Evolutionary conservation across 1,139 yeast genomes (phyloP).

Genomic region (Hyphopichia pseudoburtonii): DNA sequence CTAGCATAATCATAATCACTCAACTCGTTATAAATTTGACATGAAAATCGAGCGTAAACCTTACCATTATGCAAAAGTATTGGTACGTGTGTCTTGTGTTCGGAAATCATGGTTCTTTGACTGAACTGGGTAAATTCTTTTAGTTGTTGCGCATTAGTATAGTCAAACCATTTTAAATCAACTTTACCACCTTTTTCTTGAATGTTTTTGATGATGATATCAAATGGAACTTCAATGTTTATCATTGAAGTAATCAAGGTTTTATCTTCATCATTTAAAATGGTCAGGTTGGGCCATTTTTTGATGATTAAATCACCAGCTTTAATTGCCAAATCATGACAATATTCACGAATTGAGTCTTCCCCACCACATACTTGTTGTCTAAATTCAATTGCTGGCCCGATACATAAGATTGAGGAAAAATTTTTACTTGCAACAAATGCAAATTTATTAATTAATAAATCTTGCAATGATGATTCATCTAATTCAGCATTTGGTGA

Average conservation of each 20-base stretch:
- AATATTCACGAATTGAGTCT: conserved; percentile 48
- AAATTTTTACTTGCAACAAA: conserved; percentile 38
- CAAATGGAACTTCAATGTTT: conserved; percentile 44
- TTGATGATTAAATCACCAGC: conserved; percentile 37
- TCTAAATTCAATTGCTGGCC: conserved; percentile 52
- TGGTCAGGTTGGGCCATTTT: conserved; percentile 36
- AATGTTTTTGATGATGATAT: conserved; percentile 10
- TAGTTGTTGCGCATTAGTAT: conserved; percentile 4
- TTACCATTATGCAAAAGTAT: conserved; percentile 39
- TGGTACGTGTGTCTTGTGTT: conserved; percentile 49
- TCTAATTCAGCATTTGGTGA: conserved; percentile 21
- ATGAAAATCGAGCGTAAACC: conserved; percentile 53
- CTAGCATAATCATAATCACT: conserved; percentile 52
- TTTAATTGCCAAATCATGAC: conserved; percentile 40
- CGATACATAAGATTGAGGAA: conserved; percentile 25
- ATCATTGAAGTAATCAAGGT: conserved; percentile 44
- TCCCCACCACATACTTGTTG: conserved; percentile 63
- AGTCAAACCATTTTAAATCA: neutral
- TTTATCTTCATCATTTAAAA: conserved; percentile 29
- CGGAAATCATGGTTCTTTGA: conserved; percentile 12
- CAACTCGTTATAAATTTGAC: conserved; percentile 59
- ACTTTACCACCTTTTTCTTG: neutral
- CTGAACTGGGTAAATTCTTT: conserved; percentile 9
- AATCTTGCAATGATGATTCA: conserved; percentile 22
- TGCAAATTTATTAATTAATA: conserved; percentile 38